phyloP scores from a whole-genome alignment of 176 grass and related monocot species.

The Neostapfia colusana region DNA sequence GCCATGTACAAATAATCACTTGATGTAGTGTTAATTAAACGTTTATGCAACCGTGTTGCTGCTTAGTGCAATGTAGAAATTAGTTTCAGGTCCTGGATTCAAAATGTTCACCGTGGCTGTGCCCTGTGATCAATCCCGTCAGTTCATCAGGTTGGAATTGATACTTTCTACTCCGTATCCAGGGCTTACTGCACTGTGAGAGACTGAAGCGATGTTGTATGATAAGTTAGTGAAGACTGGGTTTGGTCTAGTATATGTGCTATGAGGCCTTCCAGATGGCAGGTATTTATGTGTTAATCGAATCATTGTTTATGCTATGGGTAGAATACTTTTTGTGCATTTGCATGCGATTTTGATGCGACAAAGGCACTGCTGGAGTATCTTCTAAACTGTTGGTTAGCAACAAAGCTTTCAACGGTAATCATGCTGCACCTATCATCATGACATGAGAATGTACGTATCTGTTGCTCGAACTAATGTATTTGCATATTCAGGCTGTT shows the following conservation, averaged over 20 bases:
- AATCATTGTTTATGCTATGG: not conserved
- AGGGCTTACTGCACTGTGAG: slow-evolving; percentile 24
- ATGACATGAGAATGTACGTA: too few relatives aligned
- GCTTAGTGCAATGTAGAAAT: slow-evolving; percentile 20
- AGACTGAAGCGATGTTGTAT: slow-evolving; percentile 33
- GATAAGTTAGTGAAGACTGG: slow-evolving; percentile 2
- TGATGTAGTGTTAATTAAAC: slow-evolving; percentile 45
- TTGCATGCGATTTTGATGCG: not conserved
- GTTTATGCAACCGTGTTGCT: not conserved
- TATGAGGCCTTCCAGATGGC: not conserved
- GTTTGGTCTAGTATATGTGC: slow-evolving; percentile 10
- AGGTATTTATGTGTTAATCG: not conserved
- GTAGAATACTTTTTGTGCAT: not conserved
- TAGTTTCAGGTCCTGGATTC: slow-evolving; percentile 24
- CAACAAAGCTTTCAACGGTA: too few relatives aligned
- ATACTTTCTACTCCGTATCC: slow-evolving; percentile 13
- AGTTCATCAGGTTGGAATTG: slow-evolving; percentile 41
- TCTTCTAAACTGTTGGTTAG: too few relatives aligned
- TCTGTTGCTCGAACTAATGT: too few relatives aligned
- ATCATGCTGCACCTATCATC: too few relatives aligned
- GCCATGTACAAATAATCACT: not conserved
- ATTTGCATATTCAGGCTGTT: too few relatives aligned
- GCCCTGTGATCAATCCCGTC: slow-evolving; percentile 34
- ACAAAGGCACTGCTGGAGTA: not conserved
- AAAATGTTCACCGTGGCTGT: slow-evolving; percentile 19